These are phyloP conservation scores for Ogataea chonburiensis DNA, from an alignment of 805 yeast species.

Conservation along the genomic window DNA sequence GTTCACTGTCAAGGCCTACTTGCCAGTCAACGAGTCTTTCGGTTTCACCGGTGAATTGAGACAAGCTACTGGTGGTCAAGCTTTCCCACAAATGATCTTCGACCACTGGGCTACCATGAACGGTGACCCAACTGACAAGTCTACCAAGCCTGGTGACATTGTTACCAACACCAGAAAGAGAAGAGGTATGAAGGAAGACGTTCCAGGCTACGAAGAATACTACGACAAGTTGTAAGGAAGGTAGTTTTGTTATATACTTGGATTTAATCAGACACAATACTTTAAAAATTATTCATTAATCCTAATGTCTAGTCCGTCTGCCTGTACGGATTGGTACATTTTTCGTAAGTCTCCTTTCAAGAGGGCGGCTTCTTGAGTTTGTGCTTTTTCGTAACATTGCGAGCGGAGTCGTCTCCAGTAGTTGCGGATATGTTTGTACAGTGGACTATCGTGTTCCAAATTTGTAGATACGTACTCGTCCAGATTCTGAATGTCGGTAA, in stretches of 20 bases:
- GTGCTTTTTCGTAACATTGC: conserved; percentile 10
- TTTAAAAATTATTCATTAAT: conserved; percentile 1
- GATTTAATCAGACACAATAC: conserved; percentile 14
- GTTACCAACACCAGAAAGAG: conserved; percentile 76
- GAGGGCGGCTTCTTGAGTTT: conserved; percentile 12
- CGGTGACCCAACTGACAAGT: conserved; percentile 91
- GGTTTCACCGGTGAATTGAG: conserved; percentile 99
- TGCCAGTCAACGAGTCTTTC: conserved; percentile 99
- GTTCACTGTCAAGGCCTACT: conserved; percentile 99
- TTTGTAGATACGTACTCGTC: conserved; percentile 19
- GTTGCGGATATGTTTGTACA: conserved; percentile 18
- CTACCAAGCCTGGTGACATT: conserved; percentile 62
- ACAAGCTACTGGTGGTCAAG: conserved; percentile 99
- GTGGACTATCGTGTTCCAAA: conserved; percentile 11
- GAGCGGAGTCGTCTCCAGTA: conserved; percentile 19
- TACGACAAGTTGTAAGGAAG: conserved; percentile 77
- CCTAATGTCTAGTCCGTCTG: conserved; percentile 16
- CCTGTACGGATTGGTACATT: conserved; percentile 5
- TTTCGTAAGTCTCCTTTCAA: conserved; percentile 9
- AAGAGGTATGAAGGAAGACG: conserved; percentile 94
- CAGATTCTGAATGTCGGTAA: conserved; percentile 34
- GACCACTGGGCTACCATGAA: conserved; percentile 94
- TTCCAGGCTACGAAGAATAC: conserved; percentile 99
- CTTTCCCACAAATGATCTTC: conserved; percentile 99
- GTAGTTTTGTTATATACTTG: conserved; percentile 19